Conservation (phyloP, 192 early-diverging fungal species). For the Backusella morwellensis region DNA sequence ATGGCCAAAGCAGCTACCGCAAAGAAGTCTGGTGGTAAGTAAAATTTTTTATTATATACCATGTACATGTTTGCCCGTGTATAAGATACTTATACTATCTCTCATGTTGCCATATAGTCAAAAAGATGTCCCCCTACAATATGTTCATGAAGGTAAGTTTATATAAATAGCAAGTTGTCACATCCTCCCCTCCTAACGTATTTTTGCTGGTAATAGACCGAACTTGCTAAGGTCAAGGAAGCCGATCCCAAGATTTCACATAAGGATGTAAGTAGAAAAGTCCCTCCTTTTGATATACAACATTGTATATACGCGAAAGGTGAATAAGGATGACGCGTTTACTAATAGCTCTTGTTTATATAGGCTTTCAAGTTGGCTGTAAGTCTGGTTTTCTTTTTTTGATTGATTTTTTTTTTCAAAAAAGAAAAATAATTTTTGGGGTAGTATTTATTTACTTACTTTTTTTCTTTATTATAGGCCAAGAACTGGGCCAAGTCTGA, state of each 20-base stretch:
- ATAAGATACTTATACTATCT: background rate
- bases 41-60: background rate
- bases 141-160: conserved; percentile 23
- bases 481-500: conserved; percentile 9
- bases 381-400: background rate
- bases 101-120: background rate
- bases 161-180: background rate
- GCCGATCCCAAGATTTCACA: conserved; percentile 19
- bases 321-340: background rate
- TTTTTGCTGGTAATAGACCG: conserved; percentile 12
- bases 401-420: background rate
- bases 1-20: conserved; percentile 25
- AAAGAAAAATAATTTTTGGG: background rate
- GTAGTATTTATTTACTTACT: background rate
- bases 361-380: conserved; percentile 14
- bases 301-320: background rate
- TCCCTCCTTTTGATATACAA: background rate
- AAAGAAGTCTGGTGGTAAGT: conserved; percentile 27
- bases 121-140: conserved; percentile 27
- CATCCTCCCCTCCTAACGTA: background rate
- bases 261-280: conserved; percentile 22
- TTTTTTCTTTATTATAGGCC: conserved; percentile 1
- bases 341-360: background rate
- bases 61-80: background rate
- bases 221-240: conserved; percentile 27